Conservation (phyloP, 495 filamentous ascomycete species). For the Daldinia childiae region DNA sequence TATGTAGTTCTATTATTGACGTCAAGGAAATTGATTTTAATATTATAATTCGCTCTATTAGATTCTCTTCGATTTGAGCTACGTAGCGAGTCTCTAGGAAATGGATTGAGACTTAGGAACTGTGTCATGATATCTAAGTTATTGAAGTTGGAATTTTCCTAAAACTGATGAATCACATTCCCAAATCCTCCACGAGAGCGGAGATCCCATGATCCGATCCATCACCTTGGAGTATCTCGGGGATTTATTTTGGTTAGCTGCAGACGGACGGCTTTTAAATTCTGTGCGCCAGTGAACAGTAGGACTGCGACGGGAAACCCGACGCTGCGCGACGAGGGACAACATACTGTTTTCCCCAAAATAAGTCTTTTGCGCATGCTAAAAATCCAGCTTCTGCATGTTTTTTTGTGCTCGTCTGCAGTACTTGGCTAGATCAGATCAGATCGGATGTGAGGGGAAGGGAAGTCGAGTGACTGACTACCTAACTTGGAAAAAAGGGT, state of each 20-base stretch:
- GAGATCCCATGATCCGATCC: background rate
- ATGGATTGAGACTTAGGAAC: background rate
- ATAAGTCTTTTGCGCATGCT: background rate
- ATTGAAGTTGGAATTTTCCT: background rate
- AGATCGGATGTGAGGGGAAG: background rate
- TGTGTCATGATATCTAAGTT: background rate
- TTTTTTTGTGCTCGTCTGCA: too few species aligned
- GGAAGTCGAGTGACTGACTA: background rate
- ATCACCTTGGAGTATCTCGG: background rate
- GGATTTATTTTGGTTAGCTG: background rate
- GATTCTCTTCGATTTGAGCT: too few species aligned
- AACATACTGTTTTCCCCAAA: background rate
- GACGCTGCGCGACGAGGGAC: background rate
- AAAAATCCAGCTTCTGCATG: background rate
- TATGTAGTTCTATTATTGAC: background rate
- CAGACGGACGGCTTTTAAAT: background rate
- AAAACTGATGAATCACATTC: constrained; percentile 4
- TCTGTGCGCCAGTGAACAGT: background rate
- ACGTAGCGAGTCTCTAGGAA: background rate
- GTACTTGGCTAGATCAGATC: background rate
- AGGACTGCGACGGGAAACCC: background rate
- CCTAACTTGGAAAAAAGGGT: background rate
- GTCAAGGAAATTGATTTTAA: background rate
- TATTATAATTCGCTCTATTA: background rate
- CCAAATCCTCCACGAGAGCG: background rate